Percentiles rank a stretch among this genome's conserved stretches.
Conservation (phyloP, 495 filamentous ascomycete genomes). For the Ramalina peruviana region DNA sequence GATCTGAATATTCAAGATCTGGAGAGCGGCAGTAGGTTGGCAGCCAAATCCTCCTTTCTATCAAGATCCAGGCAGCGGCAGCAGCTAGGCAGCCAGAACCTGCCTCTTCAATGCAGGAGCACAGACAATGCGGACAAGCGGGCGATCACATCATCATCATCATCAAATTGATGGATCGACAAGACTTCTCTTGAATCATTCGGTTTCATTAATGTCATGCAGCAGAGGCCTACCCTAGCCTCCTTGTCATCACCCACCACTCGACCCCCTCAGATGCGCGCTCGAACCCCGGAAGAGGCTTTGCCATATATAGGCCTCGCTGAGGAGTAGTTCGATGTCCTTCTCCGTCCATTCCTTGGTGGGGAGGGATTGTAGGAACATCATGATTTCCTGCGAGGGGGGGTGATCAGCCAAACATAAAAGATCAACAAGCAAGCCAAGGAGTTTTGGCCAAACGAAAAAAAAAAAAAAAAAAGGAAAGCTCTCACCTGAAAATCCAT, state of each 20-base stretch:
- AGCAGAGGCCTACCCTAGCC: background rate
- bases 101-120: too few relatives aligned
- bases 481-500: constrained; percentile 75
- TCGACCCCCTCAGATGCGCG: constrained; percentile 56
- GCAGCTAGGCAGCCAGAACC: too few relatives aligned
- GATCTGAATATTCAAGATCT: too few relatives aligned
- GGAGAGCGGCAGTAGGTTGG: too few relatives aligned
- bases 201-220: background rate
- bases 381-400: constrained; percentile 98
- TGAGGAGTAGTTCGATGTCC: constrained; percentile 88
- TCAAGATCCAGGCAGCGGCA: too few relatives aligned
- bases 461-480: background rate
- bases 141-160: too few relatives aligned
- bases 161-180: too few relatives aligned
- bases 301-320: constrained; percentile 94
- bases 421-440: background rate
- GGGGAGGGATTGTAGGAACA: constrained; percentile 92
- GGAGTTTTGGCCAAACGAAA: background rate
- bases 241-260: background rate
- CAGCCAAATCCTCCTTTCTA: too few relatives aligned
- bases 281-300: constrained; percentile 78
- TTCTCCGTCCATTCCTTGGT: constrained; percentile 96
- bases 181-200: too few relatives aligned
- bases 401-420: background rate
- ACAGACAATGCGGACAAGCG: too few relatives aligned